A percentile compares a stretch with the other conserved stretches of the same genome.
Conservation (phyloP, 2,329 filamentous ascomycete genomes). For the Aspergillus hiratsukae region DNA sequence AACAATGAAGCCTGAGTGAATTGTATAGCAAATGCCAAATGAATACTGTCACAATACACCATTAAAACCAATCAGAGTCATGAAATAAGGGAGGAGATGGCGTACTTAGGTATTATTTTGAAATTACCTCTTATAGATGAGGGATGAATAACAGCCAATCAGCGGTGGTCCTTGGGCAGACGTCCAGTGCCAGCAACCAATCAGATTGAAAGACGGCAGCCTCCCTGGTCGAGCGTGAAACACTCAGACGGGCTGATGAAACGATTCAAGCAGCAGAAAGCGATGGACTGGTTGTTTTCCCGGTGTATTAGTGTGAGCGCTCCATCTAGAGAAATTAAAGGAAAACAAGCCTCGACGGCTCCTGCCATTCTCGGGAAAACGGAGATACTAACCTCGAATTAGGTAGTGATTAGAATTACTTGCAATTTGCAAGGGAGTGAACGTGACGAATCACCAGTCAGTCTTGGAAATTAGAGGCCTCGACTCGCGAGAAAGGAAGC, state of each 20-base stretch:
- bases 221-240: constrained; percentile 14
- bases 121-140: neutral
- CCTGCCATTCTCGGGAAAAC: neutral
- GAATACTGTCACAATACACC: neutral
- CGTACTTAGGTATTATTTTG: neutral
- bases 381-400: neutral
- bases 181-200: neutral
- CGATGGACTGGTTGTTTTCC: neutral
- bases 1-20: neutral
- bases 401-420: neutral
- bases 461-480: neutral
- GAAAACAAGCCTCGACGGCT: neutral
- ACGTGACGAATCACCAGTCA: too few relatives aligned
- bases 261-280: constrained; percentile 9
- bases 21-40: neutral
- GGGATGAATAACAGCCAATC: neutral
- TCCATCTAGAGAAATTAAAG: neutral
- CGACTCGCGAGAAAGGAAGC: neutral
- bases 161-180: neutral
- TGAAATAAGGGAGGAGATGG: neutral
- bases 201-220: neutral
- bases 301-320: neutral
- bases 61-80: neutral
- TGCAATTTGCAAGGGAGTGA: too few relatives aligned
- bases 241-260: constrained; percentile 15